phyloP scores from a whole-genome alignment of 2,329 filamentous ascomycete genomes.

The Ceratocystis papillata region DNA sequence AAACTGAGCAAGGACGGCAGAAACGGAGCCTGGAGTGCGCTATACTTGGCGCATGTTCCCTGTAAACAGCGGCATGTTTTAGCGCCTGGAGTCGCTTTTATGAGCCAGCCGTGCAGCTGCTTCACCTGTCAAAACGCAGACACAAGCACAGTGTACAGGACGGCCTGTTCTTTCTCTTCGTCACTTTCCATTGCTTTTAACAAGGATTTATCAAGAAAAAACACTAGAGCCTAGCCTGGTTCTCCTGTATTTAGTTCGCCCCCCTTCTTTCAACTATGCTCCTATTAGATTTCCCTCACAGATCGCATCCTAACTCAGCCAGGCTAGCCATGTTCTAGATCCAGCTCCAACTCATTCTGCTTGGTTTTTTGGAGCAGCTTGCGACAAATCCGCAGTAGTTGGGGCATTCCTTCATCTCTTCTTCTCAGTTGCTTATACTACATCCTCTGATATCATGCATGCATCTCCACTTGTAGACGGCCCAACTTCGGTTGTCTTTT shows the following conservation, averaged over 20 bases:
- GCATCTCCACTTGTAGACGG: background rate
- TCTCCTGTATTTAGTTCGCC: background rate
- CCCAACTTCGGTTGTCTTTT: constrained; percentile 9
- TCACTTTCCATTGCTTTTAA: too few species aligned
- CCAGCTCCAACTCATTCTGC: background rate
- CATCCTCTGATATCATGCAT: background rate
- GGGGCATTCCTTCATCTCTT: constrained; percentile 7
- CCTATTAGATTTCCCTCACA: background rate
- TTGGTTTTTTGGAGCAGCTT: background rate
- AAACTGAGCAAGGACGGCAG: too few species aligned
- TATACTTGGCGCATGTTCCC: background rate
- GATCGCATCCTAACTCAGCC: background rate
- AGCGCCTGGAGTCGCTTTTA: background rate
- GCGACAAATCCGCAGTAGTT: background rate
- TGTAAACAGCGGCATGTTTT: background rate
- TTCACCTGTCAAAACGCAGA: background rate
- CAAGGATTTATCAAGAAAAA: background rate
- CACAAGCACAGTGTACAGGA: background rate
- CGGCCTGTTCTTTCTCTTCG: background rate
- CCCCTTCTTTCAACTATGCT: background rate
- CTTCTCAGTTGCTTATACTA: background rate
- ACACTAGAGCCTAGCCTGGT: background rate
- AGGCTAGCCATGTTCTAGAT: constrained; percentile 6
- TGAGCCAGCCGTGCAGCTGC: background rate
- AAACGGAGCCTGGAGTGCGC: too few species aligned